Conservation (phyloP, 2,329 filamentous ascomycete species). For the Alternaria arbusti region DNA sequence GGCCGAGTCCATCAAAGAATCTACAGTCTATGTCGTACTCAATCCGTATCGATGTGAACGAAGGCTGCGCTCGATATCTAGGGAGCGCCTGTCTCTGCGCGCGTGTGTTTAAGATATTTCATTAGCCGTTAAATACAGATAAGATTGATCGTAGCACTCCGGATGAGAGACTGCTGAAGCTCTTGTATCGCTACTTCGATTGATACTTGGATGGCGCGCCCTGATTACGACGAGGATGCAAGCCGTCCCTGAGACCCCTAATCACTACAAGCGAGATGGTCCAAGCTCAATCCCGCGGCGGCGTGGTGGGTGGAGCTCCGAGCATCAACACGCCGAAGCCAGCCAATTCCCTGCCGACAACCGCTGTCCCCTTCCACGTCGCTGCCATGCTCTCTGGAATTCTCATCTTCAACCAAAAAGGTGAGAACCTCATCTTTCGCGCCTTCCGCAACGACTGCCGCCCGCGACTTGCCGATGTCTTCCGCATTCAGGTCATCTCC, state of each 20-base stretch:
- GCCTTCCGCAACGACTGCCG: conserved; percentile 99
- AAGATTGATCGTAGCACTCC: not conserved
- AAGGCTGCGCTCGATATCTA: not conserved
- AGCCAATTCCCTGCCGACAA: conserved; percentile 11
- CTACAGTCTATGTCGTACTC: not conserved
- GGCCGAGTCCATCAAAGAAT: not conserved
- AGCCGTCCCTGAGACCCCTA: not conserved
- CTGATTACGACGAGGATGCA: not conserved
- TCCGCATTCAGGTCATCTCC: conserved; percentile 98
- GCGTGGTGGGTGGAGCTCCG: conserved; percentile 10
- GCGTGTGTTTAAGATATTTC: not conserved
- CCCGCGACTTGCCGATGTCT: conserved; percentile 95
- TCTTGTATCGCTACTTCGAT: not conserved
- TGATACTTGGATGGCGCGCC: not conserved
- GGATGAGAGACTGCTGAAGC: not conserved
- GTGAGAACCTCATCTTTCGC: conserved; percentile 99
- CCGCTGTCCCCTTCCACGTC: conserved; percentile 1
- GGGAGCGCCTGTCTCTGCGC: not conserved
- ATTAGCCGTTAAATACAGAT: not conserved
- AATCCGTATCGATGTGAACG: not conserved
- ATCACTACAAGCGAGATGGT: conserved; percentile 2
- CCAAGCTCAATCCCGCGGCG: conserved; percentile 21
- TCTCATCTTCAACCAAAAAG: conserved; percentile 98
- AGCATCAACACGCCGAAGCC: conserved; percentile 11
- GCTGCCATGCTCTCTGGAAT: conserved; percentile 88